phyloP scores from a whole-genome alignment of 345 rosid species.

The Zanthoxylum bungeanum region DNA sequence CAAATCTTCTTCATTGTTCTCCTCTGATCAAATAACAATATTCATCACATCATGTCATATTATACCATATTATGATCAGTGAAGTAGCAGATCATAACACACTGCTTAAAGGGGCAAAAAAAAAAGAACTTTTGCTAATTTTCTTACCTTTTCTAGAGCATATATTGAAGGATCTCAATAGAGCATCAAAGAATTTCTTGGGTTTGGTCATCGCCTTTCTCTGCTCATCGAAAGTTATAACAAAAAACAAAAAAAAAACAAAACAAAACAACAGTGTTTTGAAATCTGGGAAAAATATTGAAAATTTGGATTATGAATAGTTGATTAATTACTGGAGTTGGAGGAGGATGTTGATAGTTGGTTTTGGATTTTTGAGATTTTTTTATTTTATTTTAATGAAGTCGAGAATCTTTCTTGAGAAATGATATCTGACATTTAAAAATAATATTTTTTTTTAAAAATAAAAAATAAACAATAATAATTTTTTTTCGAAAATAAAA shows the following conservation, averaged over 20 bases:
- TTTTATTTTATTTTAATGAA: too few species aligned
- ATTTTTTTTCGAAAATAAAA: too few species aligned
- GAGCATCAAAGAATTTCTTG: slow-evolving; percentile 46
- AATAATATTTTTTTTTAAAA: too few species aligned
- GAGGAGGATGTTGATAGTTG: too few species aligned
- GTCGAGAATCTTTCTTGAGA: too few species aligned
- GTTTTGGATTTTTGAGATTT: too few species aligned
- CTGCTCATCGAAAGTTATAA: slow-evolving; percentile 8
- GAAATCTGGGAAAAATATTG: background rate
- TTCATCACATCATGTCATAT: slow-evolving; percentile 8
- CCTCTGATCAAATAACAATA: slow-evolving; percentile 24
- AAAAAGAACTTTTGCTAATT: background rate
- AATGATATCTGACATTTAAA: too few species aligned
- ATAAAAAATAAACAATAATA: too few species aligned
- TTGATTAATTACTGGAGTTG: too few species aligned
- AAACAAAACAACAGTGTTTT: background rate
- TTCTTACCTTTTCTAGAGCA: slow-evolving; percentile 50
- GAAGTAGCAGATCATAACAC: slow-evolving; percentile 8
- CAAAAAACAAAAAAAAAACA: too few species aligned
- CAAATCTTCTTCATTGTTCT: slow-evolving; percentile 54
- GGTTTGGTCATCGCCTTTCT: slow-evolving; percentile 37
- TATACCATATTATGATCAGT: slow-evolving; percentile 11
- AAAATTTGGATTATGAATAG: too few species aligned
- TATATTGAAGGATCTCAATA: slow-evolving; percentile 50
- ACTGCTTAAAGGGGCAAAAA: background rate